phyloP scores from a whole-genome alignment of 352 stramenopile species.

The Phytophthora agathidicida region DNA sequence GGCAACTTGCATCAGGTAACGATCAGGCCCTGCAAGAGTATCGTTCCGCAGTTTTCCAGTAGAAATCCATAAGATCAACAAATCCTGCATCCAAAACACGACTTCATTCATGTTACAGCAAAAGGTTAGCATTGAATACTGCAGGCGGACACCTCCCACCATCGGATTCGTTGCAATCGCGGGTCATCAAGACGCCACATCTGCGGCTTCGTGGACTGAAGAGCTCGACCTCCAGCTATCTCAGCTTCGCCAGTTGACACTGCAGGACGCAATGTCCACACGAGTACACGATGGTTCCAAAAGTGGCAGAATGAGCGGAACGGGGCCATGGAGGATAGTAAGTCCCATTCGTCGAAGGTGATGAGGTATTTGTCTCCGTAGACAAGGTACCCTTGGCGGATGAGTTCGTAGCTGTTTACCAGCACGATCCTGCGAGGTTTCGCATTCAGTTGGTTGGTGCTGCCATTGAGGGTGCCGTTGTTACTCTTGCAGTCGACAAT shows the following conservation, averaged over 20 bases:
- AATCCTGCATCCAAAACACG: too few species aligned
- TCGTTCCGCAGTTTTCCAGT: too few species aligned
- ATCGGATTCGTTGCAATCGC: constrained; percentile 9
- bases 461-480: neutral
- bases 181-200: constrained; percentile 28
- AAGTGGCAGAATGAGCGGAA: constrained; percentile 19
- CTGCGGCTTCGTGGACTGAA: constrained; percentile 8
- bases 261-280: constrained; percentile 13
- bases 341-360: constrained; percentile 29
- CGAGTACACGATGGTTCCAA: constrained; percentile 32
- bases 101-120: too few species aligned
- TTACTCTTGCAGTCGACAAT: too few species aligned
- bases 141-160: constrained; percentile 19
- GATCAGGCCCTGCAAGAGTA: too few species aligned
- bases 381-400: constrained; percentile 30
- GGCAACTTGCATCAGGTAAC: too few species aligned
- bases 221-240: neutral
- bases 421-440: constrained; percentile 1
- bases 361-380: constrained; percentile 28
- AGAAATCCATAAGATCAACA: too few species aligned
- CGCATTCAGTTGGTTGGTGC: neutral
- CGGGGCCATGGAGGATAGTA: constrained; percentile 13
- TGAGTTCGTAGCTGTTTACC: constrained; percentile 35
- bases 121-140: constrained; percentile 18
- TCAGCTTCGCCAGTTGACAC: neutral